A percentile compares a stretch with the other conserved stretches of the same genome.
Evolutionary conservation across 1,284 basidiomycete genomes (phyloP).

Genomic region (Apiotrichum veenhuisii): DNA sequence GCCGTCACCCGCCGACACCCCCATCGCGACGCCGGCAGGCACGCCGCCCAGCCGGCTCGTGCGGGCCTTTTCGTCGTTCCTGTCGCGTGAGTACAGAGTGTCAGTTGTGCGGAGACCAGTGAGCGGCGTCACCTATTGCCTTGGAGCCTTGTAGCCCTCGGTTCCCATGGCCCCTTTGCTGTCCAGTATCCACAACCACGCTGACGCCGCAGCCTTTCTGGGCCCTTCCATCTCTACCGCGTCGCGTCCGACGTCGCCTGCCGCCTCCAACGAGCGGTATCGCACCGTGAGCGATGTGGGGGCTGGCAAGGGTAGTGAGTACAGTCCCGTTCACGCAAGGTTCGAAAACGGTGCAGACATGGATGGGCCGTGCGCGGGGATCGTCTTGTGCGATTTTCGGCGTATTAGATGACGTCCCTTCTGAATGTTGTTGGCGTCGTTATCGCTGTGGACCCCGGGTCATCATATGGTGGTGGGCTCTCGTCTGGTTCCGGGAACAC

Average conservation of each 20-base stretch:
- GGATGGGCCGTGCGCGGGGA: no score
- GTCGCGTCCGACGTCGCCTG: not conserved
- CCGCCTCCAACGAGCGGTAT: not conserved
- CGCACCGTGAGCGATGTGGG: not conserved
- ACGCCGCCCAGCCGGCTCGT: not conserved
- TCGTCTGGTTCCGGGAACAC: no score
- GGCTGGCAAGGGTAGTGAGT: not conserved
- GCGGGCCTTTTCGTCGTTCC: not conserved
- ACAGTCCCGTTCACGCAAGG: no score
- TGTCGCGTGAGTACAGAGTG: not conserved
- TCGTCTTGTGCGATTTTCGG: no score
- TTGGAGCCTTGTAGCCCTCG: no score
- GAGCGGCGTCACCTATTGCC: not conserved
- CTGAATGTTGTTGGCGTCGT: no score
- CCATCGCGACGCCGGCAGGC: not conserved
- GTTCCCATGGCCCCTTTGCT: not conserved
- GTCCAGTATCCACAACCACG: not conserved
- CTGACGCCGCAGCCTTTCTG: not conserved
- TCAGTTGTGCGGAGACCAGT: not conserved
- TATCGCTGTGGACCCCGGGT: no score
- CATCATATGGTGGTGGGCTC: no score
- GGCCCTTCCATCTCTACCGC: not conserved
- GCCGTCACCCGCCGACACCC: no score
- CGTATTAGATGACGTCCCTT: no score
- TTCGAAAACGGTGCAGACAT: no score